Evolutionary conservation across 1,284 basidiomycete species (phyloP).

Genomic region (Naganishia cerealis): DNA sequence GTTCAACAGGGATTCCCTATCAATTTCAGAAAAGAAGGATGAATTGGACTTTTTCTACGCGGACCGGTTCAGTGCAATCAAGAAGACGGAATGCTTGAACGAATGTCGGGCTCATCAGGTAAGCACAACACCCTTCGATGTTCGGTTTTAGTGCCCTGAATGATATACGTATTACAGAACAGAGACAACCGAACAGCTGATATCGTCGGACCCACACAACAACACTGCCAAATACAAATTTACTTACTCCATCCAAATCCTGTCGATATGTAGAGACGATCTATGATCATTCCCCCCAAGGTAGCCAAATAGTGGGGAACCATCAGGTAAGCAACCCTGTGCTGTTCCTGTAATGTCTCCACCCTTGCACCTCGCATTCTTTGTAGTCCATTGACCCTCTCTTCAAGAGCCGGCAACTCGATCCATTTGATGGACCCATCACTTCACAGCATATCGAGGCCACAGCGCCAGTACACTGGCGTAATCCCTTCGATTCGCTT

Average conservation of each 20-base stretch:
- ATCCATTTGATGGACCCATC: slow-evolving; percentile 86
- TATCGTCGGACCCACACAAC: slow-evolving; percentile 88
- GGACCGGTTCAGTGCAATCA: slow-evolving; percentile 83
- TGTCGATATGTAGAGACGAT: slow-evolving; percentile 96
- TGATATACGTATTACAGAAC: slow-evolving; percentile 58
- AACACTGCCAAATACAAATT: slow-evolving; percentile 95
- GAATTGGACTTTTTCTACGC: slow-evolving; percentile 97
- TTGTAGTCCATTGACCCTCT: slow-evolving; percentile 73
- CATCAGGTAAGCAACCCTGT: slow-evolving; percentile 60
- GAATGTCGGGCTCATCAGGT: slow-evolving; percentile 87
- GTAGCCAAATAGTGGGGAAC: slow-evolving; percentile 80
- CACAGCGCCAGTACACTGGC: slow-evolving; percentile 81
- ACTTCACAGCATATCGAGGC: slow-evolving; percentile 84
- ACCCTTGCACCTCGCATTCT: background rate
- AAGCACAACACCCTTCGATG: slow-evolving; percentile 42
- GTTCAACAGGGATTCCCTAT: slow-evolving; percentile 82
- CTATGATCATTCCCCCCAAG: slow-evolving; percentile 84
- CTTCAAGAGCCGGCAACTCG: slow-evolving; percentile 86
- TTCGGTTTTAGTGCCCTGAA: background rate
- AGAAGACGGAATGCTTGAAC: slow-evolving; percentile 93
- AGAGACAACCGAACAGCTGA: slow-evolving; percentile 88
- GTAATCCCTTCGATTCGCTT: slow-evolving; percentile 79
- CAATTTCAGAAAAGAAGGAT: slow-evolving; percentile 87
- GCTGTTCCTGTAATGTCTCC: background rate
- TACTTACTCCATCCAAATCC: slow-evolving; percentile 95